Conservation (phyloP, 805 yeast genomes). For the Ascoidea tarda region DNA sequence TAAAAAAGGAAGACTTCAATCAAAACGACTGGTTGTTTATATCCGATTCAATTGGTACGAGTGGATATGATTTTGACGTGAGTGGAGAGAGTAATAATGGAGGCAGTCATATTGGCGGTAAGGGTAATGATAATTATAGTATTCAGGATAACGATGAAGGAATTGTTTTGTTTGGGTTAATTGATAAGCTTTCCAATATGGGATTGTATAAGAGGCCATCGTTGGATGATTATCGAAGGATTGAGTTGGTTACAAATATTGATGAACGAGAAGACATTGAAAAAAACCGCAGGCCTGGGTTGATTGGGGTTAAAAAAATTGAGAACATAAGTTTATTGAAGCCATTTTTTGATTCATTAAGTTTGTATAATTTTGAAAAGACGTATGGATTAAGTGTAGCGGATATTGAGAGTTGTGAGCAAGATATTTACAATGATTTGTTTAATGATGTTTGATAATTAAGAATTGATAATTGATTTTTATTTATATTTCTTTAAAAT, state of each 20-base stretch:
- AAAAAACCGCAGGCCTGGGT: constrained; percentile 20
- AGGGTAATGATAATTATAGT: not conserved
- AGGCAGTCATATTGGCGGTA: constrained; percentile 14
- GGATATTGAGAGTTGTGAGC: constrained; percentile 32
- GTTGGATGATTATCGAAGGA: constrained; percentile 11
- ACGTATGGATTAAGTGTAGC: constrained; percentile 34
- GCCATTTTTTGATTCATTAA: constrained; percentile 50
- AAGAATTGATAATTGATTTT: not conserved
- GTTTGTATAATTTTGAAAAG: constrained; percentile 52
- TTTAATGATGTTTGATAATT: constrained; percentile 13
- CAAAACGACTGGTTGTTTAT: constrained; percentile 78
- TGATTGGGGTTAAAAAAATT: constrained; percentile 22
- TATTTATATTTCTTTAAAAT: no score
- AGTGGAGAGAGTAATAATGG: constrained; percentile 18
- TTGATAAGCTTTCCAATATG: constrained; percentile 30
- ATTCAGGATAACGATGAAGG: not conserved
- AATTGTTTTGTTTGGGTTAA: constrained; percentile 19
- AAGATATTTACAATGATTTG: constrained; percentile 48
- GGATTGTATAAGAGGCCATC: constrained; percentile 24
- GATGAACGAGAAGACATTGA: constrained; percentile 2
- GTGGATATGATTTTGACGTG: no score
- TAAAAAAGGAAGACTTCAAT: constrained; percentile 68
- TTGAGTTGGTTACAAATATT: constrained; percentile 2
- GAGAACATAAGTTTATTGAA: constrained; percentile 32
- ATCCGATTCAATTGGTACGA: constrained; percentile 48